Conservation (phyloP, 768 basidiomycete genomes). For the Rhodosporidiobolus odoratus region DNA sequence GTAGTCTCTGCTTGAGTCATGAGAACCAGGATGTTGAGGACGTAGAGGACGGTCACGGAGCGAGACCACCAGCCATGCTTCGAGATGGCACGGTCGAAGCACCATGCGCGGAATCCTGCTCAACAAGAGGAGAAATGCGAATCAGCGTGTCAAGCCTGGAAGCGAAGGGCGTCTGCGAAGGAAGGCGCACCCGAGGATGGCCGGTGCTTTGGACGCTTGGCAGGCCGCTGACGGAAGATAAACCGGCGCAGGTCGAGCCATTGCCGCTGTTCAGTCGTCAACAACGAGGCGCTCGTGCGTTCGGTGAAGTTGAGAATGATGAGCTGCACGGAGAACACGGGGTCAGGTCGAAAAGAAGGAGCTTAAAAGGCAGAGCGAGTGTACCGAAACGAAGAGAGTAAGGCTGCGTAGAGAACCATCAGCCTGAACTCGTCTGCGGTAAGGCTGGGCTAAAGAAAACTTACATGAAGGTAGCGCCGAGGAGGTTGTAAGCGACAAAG, state of each 20-base stretch:
- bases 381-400: conserved; percentile 45
- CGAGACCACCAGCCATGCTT: conserved; percentile 93
- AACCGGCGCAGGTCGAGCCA: conserved; percentile 92
- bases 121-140: no score
- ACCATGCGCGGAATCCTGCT: conserved; percentile 65
- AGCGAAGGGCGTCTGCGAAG: not conserved
- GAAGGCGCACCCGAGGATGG: conserved; percentile 48
- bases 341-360: not conserved
- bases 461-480: conserved; percentile 86
- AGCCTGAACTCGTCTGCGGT: conserved; percentile 17
- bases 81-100: conserved; percentile 79
- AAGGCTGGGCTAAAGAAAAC: not conserved
- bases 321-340: conserved; percentile 46
- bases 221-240: conserved; percentile 77
- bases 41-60: conserved; percentile 68
- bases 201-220: conserved; percentile 64
- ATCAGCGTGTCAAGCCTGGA: not conserved
- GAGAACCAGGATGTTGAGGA: conserved; percentile 72
- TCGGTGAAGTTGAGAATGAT: conserved; percentile 90
- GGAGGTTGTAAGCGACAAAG: conserved; percentile 81
- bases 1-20: conserved; percentile 52
- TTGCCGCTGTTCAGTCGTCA: conserved; percentile 79
- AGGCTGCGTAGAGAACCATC: conserved; percentile 24
- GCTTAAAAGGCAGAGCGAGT: not conserved
- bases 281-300: conserved; percentile 75